Conservation (phyloP, 139 green algal species). For the Yamagishiella unicocca region DNA sequence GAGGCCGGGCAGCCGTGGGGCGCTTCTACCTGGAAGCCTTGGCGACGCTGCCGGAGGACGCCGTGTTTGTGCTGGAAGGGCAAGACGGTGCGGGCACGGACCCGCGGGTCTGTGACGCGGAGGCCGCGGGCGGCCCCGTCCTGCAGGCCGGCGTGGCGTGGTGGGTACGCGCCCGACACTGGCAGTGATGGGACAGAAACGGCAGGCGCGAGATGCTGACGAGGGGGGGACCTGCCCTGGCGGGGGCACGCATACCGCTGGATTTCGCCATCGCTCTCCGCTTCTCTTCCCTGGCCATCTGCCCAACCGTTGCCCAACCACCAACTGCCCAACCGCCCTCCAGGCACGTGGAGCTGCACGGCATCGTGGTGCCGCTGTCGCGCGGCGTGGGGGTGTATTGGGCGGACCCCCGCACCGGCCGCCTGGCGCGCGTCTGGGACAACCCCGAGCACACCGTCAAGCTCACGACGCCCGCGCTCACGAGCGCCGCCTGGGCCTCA, state of each 20-base stretch:
- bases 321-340: too few species aligned
- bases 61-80: slow-evolving; percentile 40
- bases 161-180: slow-evolving; percentile 4
- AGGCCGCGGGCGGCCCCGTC: neutral
- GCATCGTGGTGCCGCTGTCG: slow-evolving; percentile 17
- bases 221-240: too few species aligned
- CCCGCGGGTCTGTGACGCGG: too few species aligned
- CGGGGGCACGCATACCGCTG: too few species aligned
- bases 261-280: too few species aligned
- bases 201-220: too few species aligned
- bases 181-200: neutral
- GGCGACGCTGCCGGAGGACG: slow-evolving; percentile 25
- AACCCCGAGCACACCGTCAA: slow-evolving; percentile 50
- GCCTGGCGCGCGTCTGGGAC: slow-evolving; percentile 35
- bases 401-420: neutral
- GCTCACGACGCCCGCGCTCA: neutral
- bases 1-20: slow-evolving; percentile 1
- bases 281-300: too few species aligned
- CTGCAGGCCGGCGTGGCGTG: slow-evolving; percentile 48
- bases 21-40: slow-evolving; percentile 51
- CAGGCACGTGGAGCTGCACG: slow-evolving; percentile 47
- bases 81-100: neutral
- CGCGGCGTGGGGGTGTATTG: slow-evolving; percentile 45
- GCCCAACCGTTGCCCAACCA: too few species aligned
- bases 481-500: neutral